A percentile compares a stretch with the other conserved stretches of the same genome.
Evolutionary conservation across 2,329 filamentous ascomycete species (phyloP).

Genomic region (Emergomyces orientalis): DNA sequence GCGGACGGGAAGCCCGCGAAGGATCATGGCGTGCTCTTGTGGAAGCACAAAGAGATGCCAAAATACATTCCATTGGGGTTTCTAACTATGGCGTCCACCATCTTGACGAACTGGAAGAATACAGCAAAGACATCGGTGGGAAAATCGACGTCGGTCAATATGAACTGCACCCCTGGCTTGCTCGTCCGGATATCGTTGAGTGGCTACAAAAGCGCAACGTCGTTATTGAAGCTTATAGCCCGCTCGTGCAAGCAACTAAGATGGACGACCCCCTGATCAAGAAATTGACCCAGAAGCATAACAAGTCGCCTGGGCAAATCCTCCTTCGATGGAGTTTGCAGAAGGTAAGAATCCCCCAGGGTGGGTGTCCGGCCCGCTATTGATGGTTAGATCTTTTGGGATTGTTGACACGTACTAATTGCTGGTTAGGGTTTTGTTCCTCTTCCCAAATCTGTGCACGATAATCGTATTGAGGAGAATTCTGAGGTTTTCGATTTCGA

Average conservation of each 20-base stretch:
- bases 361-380: too few relatives aligned
- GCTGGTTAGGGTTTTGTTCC: slow-evolving; percentile 47
- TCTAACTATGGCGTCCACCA: slow-evolving; percentile 35
- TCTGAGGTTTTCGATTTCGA: slow-evolving; percentile 52
- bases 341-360: slow-evolving; percentile 35
- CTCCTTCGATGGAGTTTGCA: slow-evolving; percentile 54
- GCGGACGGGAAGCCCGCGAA: slow-evolving; percentile 29
- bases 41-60: slow-evolving; percentile 30
- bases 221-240: slow-evolving; percentile 49
- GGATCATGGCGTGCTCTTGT: slow-evolving; percentile 35
- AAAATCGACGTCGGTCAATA: slow-evolving; percentile 76
- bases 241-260: slow-evolving; percentile 37
- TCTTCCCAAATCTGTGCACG: slow-evolving; percentile 54
- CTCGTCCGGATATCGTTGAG: slow-evolving; percentile 64
- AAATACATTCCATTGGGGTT: slow-evolving; percentile 32
- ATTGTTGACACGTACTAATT: slow-evolving; percentile 1
- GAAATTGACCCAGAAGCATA: slow-evolving; percentile 46
- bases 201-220: slow-evolving; percentile 62
- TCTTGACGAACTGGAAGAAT: slow-evolving; percentile 33
- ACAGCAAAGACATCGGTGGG: slow-evolving; percentile 43
- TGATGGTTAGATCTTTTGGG: neutral
- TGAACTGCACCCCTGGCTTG: slow-evolving; percentile 83
- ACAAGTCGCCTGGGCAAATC: slow-evolving; percentile 50
- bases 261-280: slow-evolving; percentile 46
- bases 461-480: slow-evolving; percentile 53